A percentile compares a stretch with the other conserved stretches of the same genome.
These are phyloP conservation scores for Meyerozyma carpophila DNA, from an alignment of 1,139 yeast species.

Conservation along the genomic window DNA sequence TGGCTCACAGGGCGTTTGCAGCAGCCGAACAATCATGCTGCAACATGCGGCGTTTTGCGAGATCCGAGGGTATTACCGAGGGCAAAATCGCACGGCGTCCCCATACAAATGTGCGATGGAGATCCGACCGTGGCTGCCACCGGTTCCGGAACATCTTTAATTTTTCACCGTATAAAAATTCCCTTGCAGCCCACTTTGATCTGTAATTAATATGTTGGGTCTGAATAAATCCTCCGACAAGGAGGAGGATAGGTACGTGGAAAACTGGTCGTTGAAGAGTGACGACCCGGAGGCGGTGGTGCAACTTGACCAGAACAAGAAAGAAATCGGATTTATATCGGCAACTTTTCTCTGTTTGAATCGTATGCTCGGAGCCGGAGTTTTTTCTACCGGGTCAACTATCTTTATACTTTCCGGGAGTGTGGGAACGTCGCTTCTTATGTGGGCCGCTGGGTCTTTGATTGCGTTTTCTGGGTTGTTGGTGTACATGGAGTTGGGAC, in stretches of 20 bases:
- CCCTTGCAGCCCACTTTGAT: background rate
- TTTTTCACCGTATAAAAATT: background rate
- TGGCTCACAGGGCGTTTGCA: background rate
- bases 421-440: slow-evolving; percentile 63
- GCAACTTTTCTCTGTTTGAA: slow-evolving; percentile 69
- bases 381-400: slow-evolving; percentile 80
- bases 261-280: slow-evolving; percentile 13
- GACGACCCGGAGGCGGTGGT: slow-evolving; percentile 29
- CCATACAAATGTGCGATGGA: background rate
- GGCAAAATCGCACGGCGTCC: background rate
- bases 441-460: slow-evolving; percentile 76
- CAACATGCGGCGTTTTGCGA: slow-evolving; percentile 1
- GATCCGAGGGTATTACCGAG: background rate
- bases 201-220: background rate
- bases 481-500: slow-evolving; percentile 80
- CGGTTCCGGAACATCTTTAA: background rate
- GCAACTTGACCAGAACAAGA: slow-evolving; percentile 47
- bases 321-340: slow-evolving; percentile 60
- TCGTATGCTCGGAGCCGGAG: slow-evolving; percentile 86
- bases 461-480: slow-evolving; percentile 71
- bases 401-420: slow-evolving; percentile 67
- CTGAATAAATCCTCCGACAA: slow-evolving; percentile 8
- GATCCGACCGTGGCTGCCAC: background rate
- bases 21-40: background rate
- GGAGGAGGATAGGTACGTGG: slow-evolving; percentile 6